Conservation (phyloP, 2,329 filamentous ascomycete species). For the Fusarium nanum region DNA sequence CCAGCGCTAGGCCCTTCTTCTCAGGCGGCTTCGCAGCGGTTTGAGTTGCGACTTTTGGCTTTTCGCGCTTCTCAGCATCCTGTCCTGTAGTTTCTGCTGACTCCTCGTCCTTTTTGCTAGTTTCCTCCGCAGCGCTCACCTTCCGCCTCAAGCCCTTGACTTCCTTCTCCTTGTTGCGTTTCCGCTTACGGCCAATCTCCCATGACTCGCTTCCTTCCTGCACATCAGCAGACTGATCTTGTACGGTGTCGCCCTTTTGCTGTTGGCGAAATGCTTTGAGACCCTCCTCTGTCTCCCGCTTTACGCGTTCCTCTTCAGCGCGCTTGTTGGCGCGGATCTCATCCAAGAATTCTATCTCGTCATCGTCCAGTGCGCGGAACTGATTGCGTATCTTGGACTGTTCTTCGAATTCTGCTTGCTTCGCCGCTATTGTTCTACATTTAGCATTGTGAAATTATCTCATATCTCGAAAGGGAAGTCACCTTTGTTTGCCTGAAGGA, state of each 20-base stretch:
- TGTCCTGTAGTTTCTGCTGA: slow-evolving; percentile 20
- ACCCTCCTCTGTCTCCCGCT: slow-evolving; percentile 67
- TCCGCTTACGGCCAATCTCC: slow-evolving; percentile 53
- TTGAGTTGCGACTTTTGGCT: slow-evolving; percentile 9
- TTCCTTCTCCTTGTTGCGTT: slow-evolving; percentile 53
- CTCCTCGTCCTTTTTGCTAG: slow-evolving; percentile 23
- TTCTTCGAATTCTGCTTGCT: slow-evolving; percentile 86
- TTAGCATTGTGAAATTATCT: background rate
- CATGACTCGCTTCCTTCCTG: slow-evolving; percentile 51
- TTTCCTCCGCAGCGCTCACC: slow-evolving; percentile 29
- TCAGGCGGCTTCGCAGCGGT: slow-evolving; percentile 16
- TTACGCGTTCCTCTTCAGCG: slow-evolving; percentile 65
- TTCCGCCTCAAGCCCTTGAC: slow-evolving; percentile 50
- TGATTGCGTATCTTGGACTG: slow-evolving; percentile 77
- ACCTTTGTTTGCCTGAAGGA: slow-evolving; percentile 87
- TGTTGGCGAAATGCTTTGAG: slow-evolving; percentile 66
- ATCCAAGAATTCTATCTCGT: slow-evolving; percentile 81
- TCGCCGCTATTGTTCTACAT: slow-evolving; percentile 67
- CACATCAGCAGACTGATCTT: slow-evolving; percentile 20
- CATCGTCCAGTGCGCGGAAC: slow-evolving; percentile 80
- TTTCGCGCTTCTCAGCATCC: slow-evolving; percentile 23
- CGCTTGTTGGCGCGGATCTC: slow-evolving; percentile 63
- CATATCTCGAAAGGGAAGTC: background rate
- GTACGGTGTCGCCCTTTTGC: slow-evolving; percentile 53
- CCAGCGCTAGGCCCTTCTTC: slow-evolving; percentile 55